phyloP scores from a whole-genome alignment of 352 stramenopile genomes.

The Pythium chondricola region DNA sequence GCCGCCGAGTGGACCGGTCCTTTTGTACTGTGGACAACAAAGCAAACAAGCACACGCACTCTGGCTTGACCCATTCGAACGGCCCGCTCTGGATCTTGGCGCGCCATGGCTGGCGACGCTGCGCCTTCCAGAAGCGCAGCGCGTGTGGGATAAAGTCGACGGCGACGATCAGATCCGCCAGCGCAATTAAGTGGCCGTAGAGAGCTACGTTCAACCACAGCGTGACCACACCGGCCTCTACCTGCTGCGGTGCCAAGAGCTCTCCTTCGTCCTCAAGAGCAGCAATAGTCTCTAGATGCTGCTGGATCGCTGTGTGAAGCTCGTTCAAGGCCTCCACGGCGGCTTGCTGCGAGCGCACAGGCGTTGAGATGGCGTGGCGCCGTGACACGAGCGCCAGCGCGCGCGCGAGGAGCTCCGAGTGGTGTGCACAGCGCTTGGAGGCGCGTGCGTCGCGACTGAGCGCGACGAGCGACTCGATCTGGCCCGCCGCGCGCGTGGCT shows the following conservation, averaged over 20 bases:
- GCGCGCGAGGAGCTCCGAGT: slow-evolving; percentile 20
- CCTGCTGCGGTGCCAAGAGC: slow-evolving; percentile 12
- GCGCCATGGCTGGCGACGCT: slow-evolving; percentile 37
- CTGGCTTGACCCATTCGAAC: slow-evolving; percentile 55
- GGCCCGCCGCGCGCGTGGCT: slow-evolving; percentile 2
- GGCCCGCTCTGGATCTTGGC: slow-evolving; percentile 46
- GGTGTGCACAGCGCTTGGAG: slow-evolving; percentile 5
- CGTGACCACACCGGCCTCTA: slow-evolving; percentile 31
- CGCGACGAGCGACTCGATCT: slow-evolving; percentile 20
- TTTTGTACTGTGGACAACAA: no score
- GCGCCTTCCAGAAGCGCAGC: slow-evolving; percentile 61
- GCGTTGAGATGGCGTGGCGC: slow-evolving; percentile 13
- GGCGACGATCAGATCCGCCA: slow-evolving; percentile 50
- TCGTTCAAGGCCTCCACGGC: slow-evolving; percentile 29
- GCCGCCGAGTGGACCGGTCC: no score
- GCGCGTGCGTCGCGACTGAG: slow-evolving; percentile 14
- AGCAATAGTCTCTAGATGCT: slow-evolving; percentile 9
- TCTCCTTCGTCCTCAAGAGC: slow-evolving; percentile 1
- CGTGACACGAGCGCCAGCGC: slow-evolving; percentile 17
- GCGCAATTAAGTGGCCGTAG: slow-evolving; percentile 49
- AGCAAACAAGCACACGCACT: no score
- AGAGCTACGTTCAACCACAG: slow-evolving; percentile 60
- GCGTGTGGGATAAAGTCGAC: slow-evolving; percentile 70
- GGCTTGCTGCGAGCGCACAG: slow-evolving; percentile 9
- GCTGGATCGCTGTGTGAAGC: slow-evolving; percentile 23